Evolutionary conservation across 2,329 filamentous ascomycete genomes (phyloP), one percentile per base, ranked within the genome.

Genomic region (Colletotrichum paranaense): DNA sequence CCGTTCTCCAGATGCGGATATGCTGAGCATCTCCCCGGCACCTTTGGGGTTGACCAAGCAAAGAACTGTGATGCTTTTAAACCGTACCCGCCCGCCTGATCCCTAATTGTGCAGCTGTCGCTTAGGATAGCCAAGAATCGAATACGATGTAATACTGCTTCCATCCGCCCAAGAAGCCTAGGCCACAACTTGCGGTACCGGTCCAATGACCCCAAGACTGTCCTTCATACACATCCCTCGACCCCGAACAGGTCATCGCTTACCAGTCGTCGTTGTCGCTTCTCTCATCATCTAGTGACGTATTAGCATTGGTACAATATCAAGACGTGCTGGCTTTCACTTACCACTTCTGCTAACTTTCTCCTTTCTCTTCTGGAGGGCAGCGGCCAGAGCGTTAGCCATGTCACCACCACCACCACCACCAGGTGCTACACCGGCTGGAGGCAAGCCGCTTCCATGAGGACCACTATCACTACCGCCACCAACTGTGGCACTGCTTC

Each of bases 331-430:
- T 22, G 26, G 2, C 22, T 2, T 32, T 30, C 65, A 92, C 94
- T 91, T 91, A 98, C 96, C 96, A 88, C 94, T 97, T 82, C 94
- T 93, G 84, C 94, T 94, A 81, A 98, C 96, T 88, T 97, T 98
- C 83, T 95, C 91, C 87, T 98, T 98, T 82, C 96, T 89, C 85
- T 94, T 93, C 80, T 92, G 91, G 78, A 95, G 83, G 70, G 93
- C 93, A 73, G 91, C 92, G 73, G 94, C 94, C 77, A 98, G 85
- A 60, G 95, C 95, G 84, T 93, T 94, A 26, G 95, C 94, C 88
- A 98, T 90, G 46, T 91, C 92, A 68, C 91, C 90, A 12, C 90
- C 88, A 68, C 91, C 90, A 12, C 90, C 88, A 22, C 86, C 88
- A 62, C 85, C 81, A 62, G 86, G 81, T n/a, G 86, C 82, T 56